Evolutionary conservation across 2,329 filamentous ascomycete species (phyloP), one percentile per base, ranked within the genome.

Genomic region (Helicocarpus griseus): DNA sequence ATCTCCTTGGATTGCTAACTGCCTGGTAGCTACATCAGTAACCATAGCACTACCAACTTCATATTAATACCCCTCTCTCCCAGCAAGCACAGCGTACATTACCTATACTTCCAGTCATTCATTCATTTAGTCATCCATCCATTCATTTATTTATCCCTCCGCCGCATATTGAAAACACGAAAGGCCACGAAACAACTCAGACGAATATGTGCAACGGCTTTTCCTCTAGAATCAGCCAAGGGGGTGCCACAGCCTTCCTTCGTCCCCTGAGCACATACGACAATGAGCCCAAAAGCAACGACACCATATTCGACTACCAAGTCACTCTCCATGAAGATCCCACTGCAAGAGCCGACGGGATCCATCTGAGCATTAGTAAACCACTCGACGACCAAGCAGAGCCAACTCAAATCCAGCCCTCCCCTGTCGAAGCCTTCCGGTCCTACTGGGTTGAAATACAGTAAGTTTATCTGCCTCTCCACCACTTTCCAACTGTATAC

Each of bases 391-490:
- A 48, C 19, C 33, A 14, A 39, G 13, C 5, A 28, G 24, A 36
- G 11, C 33, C 40, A 33, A 17, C 8, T 4, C 28, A 26, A 11
- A 17, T 4, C 8, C 44, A 35, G 13, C 31, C 19, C 19, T 47
- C 11, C 13, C 44, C 19, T 19, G 13, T 47, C 31, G 44, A 52
- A 24, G 28, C 33, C n/a, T 36, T 52, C 8, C 19, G 38, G 26
- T 6, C 24, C 24, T 51, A 33, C 41, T 51, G 52, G 52, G 22
- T 53, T 33, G 41, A 53, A 33, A 53, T 53, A 13, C 48, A 53
- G 52, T 53, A 26, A 24, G 48, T 50, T 14, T n/a, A n/a, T n/a
- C n/a, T n/a, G n/a, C n/a, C n/a, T n/a, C n/a, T n/a, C n/a, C n/a
- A n/a, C n/a, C n/a, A n/a, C n/a, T n/a, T n/a, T n/a, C n/a, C n/a